phyloP scores from a whole-genome alignment of 1,284 basidiomycete species.

The Coniferiporia sulphurascens region DNA sequence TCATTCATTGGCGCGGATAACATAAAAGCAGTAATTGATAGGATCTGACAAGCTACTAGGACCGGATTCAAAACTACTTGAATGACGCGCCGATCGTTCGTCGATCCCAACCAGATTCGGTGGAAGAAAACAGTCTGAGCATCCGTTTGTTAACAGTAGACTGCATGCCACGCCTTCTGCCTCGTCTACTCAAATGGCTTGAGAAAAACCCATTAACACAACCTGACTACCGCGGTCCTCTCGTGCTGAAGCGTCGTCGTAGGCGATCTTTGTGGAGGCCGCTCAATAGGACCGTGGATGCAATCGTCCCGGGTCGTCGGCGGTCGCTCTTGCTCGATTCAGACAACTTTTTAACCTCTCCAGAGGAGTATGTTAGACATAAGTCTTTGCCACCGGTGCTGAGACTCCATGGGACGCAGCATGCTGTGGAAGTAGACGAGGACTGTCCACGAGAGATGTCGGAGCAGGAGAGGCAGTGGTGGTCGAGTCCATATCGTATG shows the following conservation, averaged over 20 bases:
- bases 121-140: too few relatives aligned
- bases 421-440: conserved; percentile 22
- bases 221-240: conserved; percentile 17
- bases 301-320: conserved; percentile 37
- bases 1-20: too few relatives aligned
- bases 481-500: conserved; percentile 71
- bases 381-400: conserved; percentile 52
- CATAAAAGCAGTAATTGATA: too few relatives aligned
- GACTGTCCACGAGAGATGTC: conserved; percentile 54
- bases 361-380: conserved; percentile 43
- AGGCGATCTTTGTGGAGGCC: conserved; percentile 22
- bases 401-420: conserved; percentile 26
- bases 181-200: conserved; percentile 48
- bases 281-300: conserved; percentile 32
- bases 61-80: too few relatives aligned
- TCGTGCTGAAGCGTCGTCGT: neutral
- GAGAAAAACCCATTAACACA: conserved; percentile 24
- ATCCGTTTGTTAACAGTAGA: too few relatives aligned
- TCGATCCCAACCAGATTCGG: neutral
- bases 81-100: too few relatives aligned
- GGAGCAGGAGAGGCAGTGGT: conserved; percentile 55
- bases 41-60: too few relatives aligned
- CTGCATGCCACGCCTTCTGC: conserved; percentile 61
- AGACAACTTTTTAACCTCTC: conserved; percentile 47
- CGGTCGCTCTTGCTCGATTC: conserved; percentile 54